phyloP scores from a whole-genome alignment of 176 grass and related monocot genomes.

The Carex scoparia region DNA sequence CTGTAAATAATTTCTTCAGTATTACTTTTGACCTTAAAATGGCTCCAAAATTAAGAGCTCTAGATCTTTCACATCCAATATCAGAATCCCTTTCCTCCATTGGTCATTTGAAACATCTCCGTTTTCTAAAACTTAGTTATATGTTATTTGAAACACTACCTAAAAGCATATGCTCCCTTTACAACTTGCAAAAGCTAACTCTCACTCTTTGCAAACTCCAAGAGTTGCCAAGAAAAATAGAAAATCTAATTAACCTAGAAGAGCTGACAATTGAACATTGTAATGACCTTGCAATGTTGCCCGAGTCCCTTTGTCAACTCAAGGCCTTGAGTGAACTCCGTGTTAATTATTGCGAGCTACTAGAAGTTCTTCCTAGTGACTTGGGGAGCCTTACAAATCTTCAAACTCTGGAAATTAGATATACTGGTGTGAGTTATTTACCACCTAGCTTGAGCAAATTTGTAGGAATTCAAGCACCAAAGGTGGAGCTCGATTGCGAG shows the following conservation, averaged over 20 bases:
- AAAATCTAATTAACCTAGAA: background rate
- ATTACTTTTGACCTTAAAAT: background rate
- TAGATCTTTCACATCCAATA: accelerated
- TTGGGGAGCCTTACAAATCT: background rate
- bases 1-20: background rate
- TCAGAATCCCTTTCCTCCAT: background rate
- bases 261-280: background rate
- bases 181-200: background rate
- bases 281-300: background rate
- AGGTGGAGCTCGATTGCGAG: background rate
- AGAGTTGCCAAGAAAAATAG: background rate
- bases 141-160: background rate
- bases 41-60: background rate
- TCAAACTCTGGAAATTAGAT: background rate
- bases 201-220: background rate
- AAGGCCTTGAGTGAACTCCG: background rate
- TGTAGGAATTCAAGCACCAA: background rate
- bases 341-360: background rate
- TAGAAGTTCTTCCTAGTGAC: background rate
- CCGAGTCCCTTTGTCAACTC: background rate
- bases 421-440: background rate
- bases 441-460: background rate
- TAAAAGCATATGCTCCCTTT: background rate
- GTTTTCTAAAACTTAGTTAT: background rate
- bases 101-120: conserved; percentile 2